Conservation (phyloP, 2,329 filamentous ascomycete species). For the Aureobasidium sp. region DNA sequence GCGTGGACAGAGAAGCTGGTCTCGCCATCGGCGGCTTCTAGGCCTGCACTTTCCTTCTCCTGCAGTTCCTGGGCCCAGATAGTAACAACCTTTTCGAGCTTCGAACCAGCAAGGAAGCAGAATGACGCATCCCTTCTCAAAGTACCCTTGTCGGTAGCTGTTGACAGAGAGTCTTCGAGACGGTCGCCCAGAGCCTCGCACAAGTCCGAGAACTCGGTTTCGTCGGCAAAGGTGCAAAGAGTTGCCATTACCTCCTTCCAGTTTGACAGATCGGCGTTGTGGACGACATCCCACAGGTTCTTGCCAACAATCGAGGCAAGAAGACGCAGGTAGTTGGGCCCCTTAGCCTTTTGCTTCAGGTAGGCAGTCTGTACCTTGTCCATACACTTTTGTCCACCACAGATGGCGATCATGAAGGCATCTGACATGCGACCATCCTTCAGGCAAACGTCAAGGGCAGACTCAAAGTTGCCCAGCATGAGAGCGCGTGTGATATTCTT, state of each 20-base stretch:
- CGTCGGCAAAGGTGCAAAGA: slow-evolving; percentile 89
- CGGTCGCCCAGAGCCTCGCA: slow-evolving; percentile 93
- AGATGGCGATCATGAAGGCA: slow-evolving; percentile 96
- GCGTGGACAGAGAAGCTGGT: slow-evolving; percentile 90
- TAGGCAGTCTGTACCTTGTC: slow-evolving; percentile 92
- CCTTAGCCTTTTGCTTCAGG: slow-evolving; percentile 70
- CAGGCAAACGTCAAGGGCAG: slow-evolving; percentile 80
- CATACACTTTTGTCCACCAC: slow-evolving; percentile 84
- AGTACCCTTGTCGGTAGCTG: slow-evolving; percentile 42
- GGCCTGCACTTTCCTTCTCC: slow-evolving; percentile 68
- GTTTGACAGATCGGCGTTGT: slow-evolving; percentile 84
- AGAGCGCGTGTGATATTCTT: slow-evolving; percentile 80
- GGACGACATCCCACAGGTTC: slow-evolving; percentile 95
- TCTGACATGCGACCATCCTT: slow-evolving; percentile 79
- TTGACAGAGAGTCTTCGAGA: slow-evolving; percentile 60
- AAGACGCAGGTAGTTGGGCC: slow-evolving; percentile 86
- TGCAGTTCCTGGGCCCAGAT: slow-evolving; percentile 91
- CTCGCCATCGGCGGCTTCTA: slow-evolving; percentile 58
- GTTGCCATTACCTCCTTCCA: slow-evolving; percentile 98
- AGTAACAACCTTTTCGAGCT: slow-evolving; percentile 90
- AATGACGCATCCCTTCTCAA: slow-evolving; percentile 84
- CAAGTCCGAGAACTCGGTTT: slow-evolving; percentile 84
- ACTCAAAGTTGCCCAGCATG: slow-evolving; percentile 84
- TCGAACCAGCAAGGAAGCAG: slow-evolving; percentile 92
- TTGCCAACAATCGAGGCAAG: slow-evolving; percentile 89